These are phyloP conservation scores for Musa schizocarpa DNA, from an alignment of 176 grass and related monocot genomes.

Conservation along the genomic window DNA sequence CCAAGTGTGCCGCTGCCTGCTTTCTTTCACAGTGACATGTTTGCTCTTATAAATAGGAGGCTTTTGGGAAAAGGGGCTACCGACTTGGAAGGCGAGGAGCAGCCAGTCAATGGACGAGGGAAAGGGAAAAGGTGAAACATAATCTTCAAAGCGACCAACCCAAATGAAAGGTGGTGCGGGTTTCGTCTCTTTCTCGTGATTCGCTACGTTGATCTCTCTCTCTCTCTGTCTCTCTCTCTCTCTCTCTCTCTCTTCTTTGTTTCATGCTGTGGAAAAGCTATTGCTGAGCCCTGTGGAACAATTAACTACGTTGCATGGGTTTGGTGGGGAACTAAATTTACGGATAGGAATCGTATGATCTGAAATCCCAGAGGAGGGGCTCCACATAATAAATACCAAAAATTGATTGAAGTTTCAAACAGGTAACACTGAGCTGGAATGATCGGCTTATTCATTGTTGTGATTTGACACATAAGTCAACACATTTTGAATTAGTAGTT, in stretches of 20 bases:
- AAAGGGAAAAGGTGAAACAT: neutral
- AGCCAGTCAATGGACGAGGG: constrained; percentile 34
- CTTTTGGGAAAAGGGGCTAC: constrained; percentile 29
- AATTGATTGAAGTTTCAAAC: too few species aligned
- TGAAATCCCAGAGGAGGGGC: too few species aligned
- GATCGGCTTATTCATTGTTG: too few species aligned
- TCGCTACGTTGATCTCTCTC: constrained; percentile 37
- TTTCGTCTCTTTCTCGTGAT: constrained; percentile 67
- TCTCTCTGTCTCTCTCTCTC: neutral
- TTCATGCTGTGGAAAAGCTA: neutral
- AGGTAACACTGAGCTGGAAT: too few species aligned
- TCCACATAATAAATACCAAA: too few species aligned
- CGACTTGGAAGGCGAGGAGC: constrained; percentile 20
- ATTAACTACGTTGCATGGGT: too few species aligned
- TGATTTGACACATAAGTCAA: too few species aligned
- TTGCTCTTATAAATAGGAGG: constrained; percentile 56
- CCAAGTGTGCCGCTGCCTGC: neutral
- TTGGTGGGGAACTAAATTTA: too few species aligned
- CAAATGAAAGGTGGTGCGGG: constrained; percentile 34
- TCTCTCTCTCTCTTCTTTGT: neutral
- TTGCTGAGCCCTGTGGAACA: too few species aligned
- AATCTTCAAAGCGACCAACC: constrained; percentile 62
- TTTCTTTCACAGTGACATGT: neutral
- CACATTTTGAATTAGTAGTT: too few species aligned
- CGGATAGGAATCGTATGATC: too few species aligned